Conservation (phyloP, 371 early-diverging fungal genomes). For the Rhizomucor pusillus region DNA sequence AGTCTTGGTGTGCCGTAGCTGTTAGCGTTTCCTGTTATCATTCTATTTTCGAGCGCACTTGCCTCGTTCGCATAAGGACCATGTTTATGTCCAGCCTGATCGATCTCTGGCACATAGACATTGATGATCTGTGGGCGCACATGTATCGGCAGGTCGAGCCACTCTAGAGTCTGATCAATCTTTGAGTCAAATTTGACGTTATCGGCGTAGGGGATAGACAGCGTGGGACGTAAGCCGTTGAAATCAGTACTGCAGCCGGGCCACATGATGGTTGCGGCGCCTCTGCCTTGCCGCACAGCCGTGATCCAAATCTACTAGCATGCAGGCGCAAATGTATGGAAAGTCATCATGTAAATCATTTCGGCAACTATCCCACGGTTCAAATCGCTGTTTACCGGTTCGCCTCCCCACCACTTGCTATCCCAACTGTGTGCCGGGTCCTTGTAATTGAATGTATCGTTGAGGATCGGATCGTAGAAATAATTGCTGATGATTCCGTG, state of each 20-base stretch:
- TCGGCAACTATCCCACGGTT: neutral
- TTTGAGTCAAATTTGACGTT: slow-evolving; percentile 55
- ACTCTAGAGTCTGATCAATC: slow-evolving; percentile 62
- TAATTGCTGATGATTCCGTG: slow-evolving; percentile 93
- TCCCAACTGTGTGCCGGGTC: slow-evolving; percentile 60
- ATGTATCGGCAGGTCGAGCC: slow-evolving; percentile 75
- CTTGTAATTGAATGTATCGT: slow-evolving; percentile 82
- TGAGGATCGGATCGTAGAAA: slow-evolving; percentile 76
- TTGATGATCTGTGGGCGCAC: slow-evolving; percentile 77
- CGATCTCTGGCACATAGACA: slow-evolving; percentile 81
- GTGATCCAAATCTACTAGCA: slow-evolving; percentile 86
- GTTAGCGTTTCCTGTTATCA: neutral
- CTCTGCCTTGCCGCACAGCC: slow-evolving; percentile 65
- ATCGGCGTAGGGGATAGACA: slow-evolving; percentile 56
- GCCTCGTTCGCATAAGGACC: slow-evolving; percentile 75
- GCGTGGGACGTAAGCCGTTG: slow-evolving; percentile 55
- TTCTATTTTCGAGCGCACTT: slow-evolving; percentile 21
- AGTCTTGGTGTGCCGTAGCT: slow-evolving; percentile 18
- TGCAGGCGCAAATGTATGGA: neutral
- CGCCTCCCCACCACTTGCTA: slow-evolving; percentile 88
- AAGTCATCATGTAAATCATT: neutral
- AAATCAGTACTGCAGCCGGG: slow-evolving; percentile 75
- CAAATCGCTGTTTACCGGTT: slow-evolving; percentile 61
- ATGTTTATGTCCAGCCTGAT: slow-evolving; percentile 75
- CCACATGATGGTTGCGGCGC: slow-evolving; percentile 84